Evolutionary conservation across 768 basidiomycete genomes (phyloP), one percentile per base, ranked within the genome.

Genomic region (Lepiota venenata): DNA sequence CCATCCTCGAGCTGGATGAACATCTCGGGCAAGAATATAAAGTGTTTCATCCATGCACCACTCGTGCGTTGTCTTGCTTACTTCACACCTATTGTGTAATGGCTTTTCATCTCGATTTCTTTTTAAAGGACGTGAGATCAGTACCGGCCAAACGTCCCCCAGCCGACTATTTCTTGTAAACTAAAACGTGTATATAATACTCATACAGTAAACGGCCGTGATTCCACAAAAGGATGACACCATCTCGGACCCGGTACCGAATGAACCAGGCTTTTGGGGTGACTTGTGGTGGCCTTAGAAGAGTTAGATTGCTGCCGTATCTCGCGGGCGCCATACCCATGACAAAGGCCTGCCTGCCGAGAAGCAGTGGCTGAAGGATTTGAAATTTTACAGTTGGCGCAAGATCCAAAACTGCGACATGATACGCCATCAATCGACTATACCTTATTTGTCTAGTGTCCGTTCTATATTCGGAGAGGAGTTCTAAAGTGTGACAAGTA

Each of bases 11-110:
- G 66, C 77, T 99, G 48, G 94, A 98, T 68, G 97, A 98, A 62
- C 80, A 93, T 62, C 80, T 98, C 27, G 83, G 83, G 22, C 94
- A 97, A 67, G 91, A 94, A 68, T 99, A 98, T 73, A 96, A 95
- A 65, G 93, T 96, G 15, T 98, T 99, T 70, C 79, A 84, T 39
- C n/a, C 91, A 93, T 63, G 96, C 96, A 5, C 84, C 92, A 1
- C 79, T 91, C 69, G 91, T 91, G 68, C 64, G 87, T 39, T 8
- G 35, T 22, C 55, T 40, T 32, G 44, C 59, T 40, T 50, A 25
- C 32, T 58, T 32, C 27, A 38, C 27, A 46, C 38, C 47, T 37
- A 43, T 18, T 41, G n/a, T 53, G 27, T 53, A n/a, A 21, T 57
- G 12, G 36, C 51, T 50, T 14, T n/a, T 51, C 56, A 45, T 56